These are phyloP conservation scores for Wickerhamiella kurtzmanii DNA, from an alignment of 805 yeast genomes.

Conservation along the genomic window DNA sequence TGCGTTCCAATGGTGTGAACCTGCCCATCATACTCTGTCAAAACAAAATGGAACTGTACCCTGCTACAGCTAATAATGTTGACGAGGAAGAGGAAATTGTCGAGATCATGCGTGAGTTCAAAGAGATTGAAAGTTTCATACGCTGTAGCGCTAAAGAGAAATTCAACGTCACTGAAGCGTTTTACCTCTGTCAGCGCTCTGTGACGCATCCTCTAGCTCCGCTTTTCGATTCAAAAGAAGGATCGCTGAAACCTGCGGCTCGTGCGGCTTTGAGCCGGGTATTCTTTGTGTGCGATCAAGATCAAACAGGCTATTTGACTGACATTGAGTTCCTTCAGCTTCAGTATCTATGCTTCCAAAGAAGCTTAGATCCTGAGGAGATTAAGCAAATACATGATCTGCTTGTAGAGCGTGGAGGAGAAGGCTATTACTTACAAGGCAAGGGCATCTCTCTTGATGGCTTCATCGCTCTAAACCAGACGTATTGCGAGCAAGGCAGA, in stretches of 20 bases:
- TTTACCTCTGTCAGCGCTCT: constrained; percentile 85
- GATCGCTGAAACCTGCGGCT: constrained; percentile 65
- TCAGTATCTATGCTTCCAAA: constrained; percentile 64
- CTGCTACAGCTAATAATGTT: not conserved
- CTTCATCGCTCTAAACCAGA: constrained; percentile 59
- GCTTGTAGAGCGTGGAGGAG: constrained; percentile 20
- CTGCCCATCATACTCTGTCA: constrained; percentile 85
- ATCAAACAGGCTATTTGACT: constrained; percentile 74
- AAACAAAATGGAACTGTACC: constrained; percentile 39
- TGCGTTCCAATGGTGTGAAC: constrained; percentile 86
- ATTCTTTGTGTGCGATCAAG: constrained; percentile 72
- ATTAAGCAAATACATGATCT: constrained; percentile 29
- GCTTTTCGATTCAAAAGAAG: constrained; percentile 80
- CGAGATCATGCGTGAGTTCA: constrained; percentile 76
- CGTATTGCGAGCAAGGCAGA: constrained; percentile 81
- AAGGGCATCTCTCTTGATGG: constrained; percentile 61
- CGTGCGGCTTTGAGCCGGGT: constrained; percentile 63
- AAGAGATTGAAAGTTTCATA: constrained; percentile 86
- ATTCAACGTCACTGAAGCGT: constrained; percentile 78
- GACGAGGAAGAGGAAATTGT: constrained; percentile 58
- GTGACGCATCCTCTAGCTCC: constrained; percentile 91
- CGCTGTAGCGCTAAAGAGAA: constrained; percentile 77
- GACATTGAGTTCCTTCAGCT: constrained; percentile 56
- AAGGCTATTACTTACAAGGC: constrained; percentile 9
- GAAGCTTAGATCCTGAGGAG: constrained; percentile 33